These are phyloP conservation scores for Botrytis porri DNA, from an alignment of 2,329 filamentous ascomycete genomes.

Conservation along the genomic window DNA sequence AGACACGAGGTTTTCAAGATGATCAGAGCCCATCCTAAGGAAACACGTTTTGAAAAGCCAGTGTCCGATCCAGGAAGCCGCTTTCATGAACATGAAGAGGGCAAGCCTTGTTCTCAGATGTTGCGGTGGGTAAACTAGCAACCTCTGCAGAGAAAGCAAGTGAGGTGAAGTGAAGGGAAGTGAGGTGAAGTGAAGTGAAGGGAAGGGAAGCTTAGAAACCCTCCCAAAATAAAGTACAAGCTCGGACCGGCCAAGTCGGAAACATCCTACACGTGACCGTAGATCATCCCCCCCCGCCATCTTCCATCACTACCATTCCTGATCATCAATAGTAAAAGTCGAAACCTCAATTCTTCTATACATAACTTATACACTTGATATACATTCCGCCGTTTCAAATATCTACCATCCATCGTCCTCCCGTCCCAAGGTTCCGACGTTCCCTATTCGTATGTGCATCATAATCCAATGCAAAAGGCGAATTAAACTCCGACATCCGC, in stretches of 20 bases:
- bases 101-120: background rate
- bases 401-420: too few relatives aligned
- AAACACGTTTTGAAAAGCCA: background rate
- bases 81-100: background rate
- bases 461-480: background rate
- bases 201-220: background rate
- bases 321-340: background rate
- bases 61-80: too few relatives aligned
- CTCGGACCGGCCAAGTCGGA: background rate
- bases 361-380: background rate
- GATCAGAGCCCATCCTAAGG: background rate
- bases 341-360: too few relatives aligned
- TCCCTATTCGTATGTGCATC: background rate
- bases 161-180: background rate
- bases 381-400: background rate
- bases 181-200: background rate
- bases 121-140: too few relatives aligned
- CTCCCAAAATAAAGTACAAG: background rate
- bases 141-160: background rate
- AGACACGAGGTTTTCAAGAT: background rate
- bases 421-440: background rate
- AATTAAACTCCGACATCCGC: constrained; percentile 9
- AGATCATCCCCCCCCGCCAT: background rate
- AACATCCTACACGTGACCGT: background rate
- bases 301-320: background rate